Evolutionary conservation across 139 green algal species (phyloP).

Genomic region (Tetratostichococcus sp.): DNA sequence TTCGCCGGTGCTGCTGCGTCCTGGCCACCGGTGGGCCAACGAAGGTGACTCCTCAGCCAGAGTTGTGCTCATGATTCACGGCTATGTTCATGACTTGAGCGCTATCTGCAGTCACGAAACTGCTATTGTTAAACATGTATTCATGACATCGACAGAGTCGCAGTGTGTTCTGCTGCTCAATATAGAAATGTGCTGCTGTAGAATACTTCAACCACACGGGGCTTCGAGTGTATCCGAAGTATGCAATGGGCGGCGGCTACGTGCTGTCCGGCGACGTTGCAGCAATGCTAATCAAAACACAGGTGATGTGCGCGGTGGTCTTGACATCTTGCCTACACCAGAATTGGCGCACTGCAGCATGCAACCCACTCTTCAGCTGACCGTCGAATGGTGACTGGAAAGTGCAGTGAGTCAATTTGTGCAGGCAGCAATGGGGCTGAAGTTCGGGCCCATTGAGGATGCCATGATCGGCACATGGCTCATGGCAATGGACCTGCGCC

Average conservation of each 20-base stretch:
- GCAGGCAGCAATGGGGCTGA: conserved; percentile 30
- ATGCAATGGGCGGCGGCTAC: conserved; percentile 49
- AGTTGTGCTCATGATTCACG: too few species aligned
- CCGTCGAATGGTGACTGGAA: too few species aligned
- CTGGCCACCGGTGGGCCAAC: conserved; percentile 55
- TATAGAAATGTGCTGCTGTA: background rate
- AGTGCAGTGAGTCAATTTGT: too few species aligned
- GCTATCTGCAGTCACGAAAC: too few species aligned
- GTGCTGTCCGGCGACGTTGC: conserved; percentile 36
- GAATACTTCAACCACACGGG: conserved; percentile 10
- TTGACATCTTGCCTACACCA: too few species aligned
- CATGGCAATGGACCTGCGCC: conserved; percentile 46
- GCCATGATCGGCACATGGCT: conserved; percentile 50
- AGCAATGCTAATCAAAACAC: conserved; percentile 28
- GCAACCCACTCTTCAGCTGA: too few species aligned
- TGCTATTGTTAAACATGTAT: too few species aligned
- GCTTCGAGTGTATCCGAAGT: conserved; percentile 43
- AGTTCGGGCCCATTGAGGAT: conserved; percentile 55
- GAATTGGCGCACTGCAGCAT: too few species aligned
- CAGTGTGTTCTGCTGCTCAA: too few species aligned
- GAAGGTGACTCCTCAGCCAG: background rate
- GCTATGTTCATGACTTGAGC: too few species aligned
- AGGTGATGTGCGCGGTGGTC: too few species aligned
- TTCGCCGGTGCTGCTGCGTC: conserved; percentile 39
- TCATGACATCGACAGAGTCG: too few species aligned